These are phyloP conservation scores for Sabuloglossum arenarium DNA, from an alignment of 495 filamentous ascomycete species.

Conservation along the genomic window DNA sequence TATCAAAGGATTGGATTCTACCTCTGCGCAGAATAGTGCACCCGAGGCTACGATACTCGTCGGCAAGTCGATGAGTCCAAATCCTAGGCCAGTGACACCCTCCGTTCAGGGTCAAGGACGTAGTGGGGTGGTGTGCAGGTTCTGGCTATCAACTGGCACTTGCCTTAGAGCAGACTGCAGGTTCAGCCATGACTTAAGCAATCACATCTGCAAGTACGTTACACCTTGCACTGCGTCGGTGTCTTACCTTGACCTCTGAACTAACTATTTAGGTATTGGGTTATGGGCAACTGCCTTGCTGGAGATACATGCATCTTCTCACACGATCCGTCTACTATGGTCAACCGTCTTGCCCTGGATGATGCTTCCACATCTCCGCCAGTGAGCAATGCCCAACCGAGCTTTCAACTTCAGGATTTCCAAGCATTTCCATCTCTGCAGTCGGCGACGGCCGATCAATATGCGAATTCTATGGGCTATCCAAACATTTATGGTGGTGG, in stretches of 20 bases:
- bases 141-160: slow-evolving; percentile 77
- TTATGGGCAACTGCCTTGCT: slow-evolving; percentile 89
- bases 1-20: slow-evolving; percentile 9
- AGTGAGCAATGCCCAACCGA: slow-evolving; percentile 28
- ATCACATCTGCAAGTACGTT: slow-evolving; percentile 93
- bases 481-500: slow-evolving; percentile 3
- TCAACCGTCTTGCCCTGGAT: slow-evolving; percentile 21
- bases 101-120: slow-evolving; percentile 38
- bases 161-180: slow-evolving; percentile 90
- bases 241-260: not conserved
- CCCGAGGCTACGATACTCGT: slow-evolving; percentile 39
- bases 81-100: slow-evolving; percentile 51
- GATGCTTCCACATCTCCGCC: slow-evolving; percentile 31
- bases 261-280: slow-evolving; percentile 54
- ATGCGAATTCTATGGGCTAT: slow-evolving; percentile 21
- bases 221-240: not conserved
- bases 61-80: slow-evolving; percentile 73
- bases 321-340: slow-evolving; percentile 57
- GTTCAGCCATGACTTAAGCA: slow-evolving; percentile 90
- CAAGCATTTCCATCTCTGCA: slow-evolving; percentile 77
- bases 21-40: slow-evolving; percentile 6
- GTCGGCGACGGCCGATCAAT: slow-evolving; percentile 38
- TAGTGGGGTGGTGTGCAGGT: slow-evolving; percentile 83
- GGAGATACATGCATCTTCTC: slow-evolving; percentile 93
- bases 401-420: slow-evolving; percentile 71